Percentiles rank a stretch among this genome's conserved stretches.
phyloP scores from a whole-genome alignment of 306 rosid species.

The Cicer cuneatum region DNA sequence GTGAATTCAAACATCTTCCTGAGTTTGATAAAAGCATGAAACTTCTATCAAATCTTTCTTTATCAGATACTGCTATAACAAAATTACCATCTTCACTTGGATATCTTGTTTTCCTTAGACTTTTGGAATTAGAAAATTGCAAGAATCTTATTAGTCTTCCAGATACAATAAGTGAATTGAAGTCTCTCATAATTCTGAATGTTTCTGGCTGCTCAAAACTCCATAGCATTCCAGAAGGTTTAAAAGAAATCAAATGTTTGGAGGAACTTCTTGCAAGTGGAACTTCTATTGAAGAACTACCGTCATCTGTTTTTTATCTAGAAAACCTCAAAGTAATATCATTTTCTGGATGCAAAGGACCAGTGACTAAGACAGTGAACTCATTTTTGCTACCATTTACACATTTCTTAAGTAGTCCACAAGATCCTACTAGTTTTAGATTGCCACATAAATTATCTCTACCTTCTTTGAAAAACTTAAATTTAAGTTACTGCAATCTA shows the following conservation, averaged over 20 bases:
- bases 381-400: slow-evolving; percentile 22
- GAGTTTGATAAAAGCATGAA: slow-evolving; percentile 47
- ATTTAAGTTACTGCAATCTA: slow-evolving; percentile 51
- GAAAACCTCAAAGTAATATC: slow-evolving; percentile 40
- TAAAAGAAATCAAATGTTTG: slow-evolving; percentile 36
- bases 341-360: slow-evolving; percentile 43
- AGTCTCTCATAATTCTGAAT: slow-evolving; percentile 42
- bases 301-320: slow-evolving; percentile 36
- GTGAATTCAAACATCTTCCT: slow-evolving; percentile 34
- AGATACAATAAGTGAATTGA: slow-evolving; percentile 40
- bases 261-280: slow-evolving; percentile 39
- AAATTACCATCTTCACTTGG: slow-evolving; percentile 44
- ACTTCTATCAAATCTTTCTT: slow-evolving; percentile 19
- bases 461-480: not conserved
- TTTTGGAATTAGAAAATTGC: slow-evolving; percentile 41
- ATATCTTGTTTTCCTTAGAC: slow-evolving; percentile 40
- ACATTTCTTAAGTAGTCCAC: not conserved
- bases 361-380: slow-evolving; percentile 36
- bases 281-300: slow-evolving; percentile 45
- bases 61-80: slow-evolving; percentile 41
- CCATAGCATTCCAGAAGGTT: slow-evolving; percentile 31
- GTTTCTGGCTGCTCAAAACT: slow-evolving; percentile 46
- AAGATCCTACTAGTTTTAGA: slow-evolving; percentile 13
- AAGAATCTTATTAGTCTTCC: slow-evolving; percentile 48
- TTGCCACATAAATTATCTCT: slow-evolving; percentile 17